Percentiles rank a stretch among this genome's conserved stretches.
Evolutionary conservation across 1,139 yeast genomes (phyloP).

Genomic region (Scheffersomyces illinoinensis): DNA sequence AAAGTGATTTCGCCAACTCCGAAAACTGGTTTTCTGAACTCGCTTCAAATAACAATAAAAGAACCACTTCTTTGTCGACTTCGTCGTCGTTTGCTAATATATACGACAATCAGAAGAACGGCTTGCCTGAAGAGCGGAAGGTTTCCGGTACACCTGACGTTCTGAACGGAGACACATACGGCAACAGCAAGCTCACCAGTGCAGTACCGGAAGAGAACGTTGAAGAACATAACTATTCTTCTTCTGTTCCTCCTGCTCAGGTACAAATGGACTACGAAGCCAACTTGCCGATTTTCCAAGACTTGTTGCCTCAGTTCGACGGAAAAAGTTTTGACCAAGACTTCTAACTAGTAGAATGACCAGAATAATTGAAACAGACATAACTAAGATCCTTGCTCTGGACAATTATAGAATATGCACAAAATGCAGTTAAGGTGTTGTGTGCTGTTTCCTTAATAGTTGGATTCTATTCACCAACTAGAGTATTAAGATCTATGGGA

Average conservation of each 20-base stretch:
- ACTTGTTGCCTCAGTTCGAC: conserved; percentile 7
- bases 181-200: background rate
- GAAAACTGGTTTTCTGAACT: background rate
- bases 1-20: background rate
- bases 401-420: background rate
- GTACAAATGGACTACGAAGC: conserved; percentile 14
- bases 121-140: background rate
- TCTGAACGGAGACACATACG: background rate
- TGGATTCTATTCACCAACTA: background rate
- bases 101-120: background rate
- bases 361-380: background rate
- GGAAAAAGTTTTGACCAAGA: background rate
- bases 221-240: background rate
- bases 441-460: background rate
- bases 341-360: background rate
- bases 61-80: conserved; percentile 6
- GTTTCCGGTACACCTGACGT: background rate
- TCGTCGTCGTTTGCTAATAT: conserved; percentile 11
- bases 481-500: background rate
- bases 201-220: background rate
- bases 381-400: background rate
- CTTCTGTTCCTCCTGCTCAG: conserved; percentile 11
- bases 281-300: conserved; percentile 13
- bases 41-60: background rate
- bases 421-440: background rate